Conservation (phyloP, 805 yeast genomes). For the Wickerhamiella shivajii region DNA sequence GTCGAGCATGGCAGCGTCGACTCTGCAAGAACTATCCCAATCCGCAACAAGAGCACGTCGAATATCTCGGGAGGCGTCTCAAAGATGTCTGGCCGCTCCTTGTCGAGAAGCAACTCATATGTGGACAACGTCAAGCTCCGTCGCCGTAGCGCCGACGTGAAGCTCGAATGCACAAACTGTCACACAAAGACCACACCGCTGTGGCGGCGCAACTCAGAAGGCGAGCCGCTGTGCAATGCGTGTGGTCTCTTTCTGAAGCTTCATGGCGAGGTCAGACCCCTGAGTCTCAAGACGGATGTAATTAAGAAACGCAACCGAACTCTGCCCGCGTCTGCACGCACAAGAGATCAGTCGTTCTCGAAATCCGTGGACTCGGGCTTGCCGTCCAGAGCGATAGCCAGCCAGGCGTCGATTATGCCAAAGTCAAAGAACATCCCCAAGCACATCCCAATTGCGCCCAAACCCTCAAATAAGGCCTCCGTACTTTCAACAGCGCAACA, state of each 20-base stretch:
- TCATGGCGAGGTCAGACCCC: constrained; percentile 90
- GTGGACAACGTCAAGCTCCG: constrained; percentile 7
- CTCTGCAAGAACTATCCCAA: too few relatives aligned
- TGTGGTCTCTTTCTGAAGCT: constrained; percentile 86
- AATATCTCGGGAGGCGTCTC: too few relatives aligned
- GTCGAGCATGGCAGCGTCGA: too few relatives aligned
- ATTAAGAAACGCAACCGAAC: constrained; percentile 78
- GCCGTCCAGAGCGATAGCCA: background rate
- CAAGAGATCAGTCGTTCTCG: background rate
- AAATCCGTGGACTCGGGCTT: background rate
- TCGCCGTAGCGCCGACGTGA: constrained; percentile 7
- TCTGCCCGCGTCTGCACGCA: constrained; percentile 5
- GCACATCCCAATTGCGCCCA: constrained; percentile 9
- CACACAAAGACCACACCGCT: constrained; percentile 85
- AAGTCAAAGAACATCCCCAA: constrained; percentile 1
- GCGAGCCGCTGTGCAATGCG: constrained; percentile 90
- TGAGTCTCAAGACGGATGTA: constrained; percentile 86
- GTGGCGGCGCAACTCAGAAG: constrained; percentile 91
- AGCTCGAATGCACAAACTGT: constrained; percentile 61
- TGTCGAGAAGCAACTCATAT: constrained; percentile 3
- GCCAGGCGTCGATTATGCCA: background rate
- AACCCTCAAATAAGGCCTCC: constrained; percentile 7
- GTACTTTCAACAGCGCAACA: too few relatives aligned
- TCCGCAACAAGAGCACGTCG: too few relatives aligned
- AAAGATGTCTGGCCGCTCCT: too few relatives aligned